Base-by-base conservation (phyloP, 2,329 filamentous ascomycete species). In the Colletotrichum karsti region DNA sequence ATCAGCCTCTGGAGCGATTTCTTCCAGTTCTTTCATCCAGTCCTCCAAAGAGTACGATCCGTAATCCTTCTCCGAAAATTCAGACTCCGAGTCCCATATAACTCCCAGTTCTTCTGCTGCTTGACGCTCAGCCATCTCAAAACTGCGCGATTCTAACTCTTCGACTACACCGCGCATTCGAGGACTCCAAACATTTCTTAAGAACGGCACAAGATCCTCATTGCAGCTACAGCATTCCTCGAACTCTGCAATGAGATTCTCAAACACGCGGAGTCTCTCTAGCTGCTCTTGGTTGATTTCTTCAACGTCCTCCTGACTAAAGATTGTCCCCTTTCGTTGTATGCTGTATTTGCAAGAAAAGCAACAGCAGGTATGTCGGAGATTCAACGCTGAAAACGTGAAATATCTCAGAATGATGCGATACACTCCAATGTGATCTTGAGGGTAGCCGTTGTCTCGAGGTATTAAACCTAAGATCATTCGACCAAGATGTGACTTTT, bases 71-170 rank as follows among this genome's bases (percentile, higher is more conserved):
- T n/a, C n/a, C 3, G 4, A 20, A 0, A 3, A 7, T 10, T 50
- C 24, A 10, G 7, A 30, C 1, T 20, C 51, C 0, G 9, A 0
- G 7, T 56, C 7, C 55, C 55, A 58, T 0, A 7, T 26, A 0
- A 58, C 55, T 4, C 55, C 55, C 4, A 58, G 0, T 10, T 58
- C 39, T 24, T 58, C 39, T 5, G 55, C 55, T 12, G 26, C 55
- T 12, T 7, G n/a, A 15, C 13, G 20, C 26, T 46, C 39, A 7
- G 10, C 10, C 5, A 4, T 4, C 13, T 24, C 13, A 7, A 10
- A 20, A 0, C 1, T n/a, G n/a, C n/a, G n/a, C n/a, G n/a, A n/a
- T 2, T 20, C 3, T 12, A 46, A 26, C 3, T 0, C 12, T 1
- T 46, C 7, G 1, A 46, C 12, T 7, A 46, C 55, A 5, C 10